Base-by-base conservation (phyloP, 495 filamentous ascomycete genomes). In the Daldinia concentrica region DNA sequence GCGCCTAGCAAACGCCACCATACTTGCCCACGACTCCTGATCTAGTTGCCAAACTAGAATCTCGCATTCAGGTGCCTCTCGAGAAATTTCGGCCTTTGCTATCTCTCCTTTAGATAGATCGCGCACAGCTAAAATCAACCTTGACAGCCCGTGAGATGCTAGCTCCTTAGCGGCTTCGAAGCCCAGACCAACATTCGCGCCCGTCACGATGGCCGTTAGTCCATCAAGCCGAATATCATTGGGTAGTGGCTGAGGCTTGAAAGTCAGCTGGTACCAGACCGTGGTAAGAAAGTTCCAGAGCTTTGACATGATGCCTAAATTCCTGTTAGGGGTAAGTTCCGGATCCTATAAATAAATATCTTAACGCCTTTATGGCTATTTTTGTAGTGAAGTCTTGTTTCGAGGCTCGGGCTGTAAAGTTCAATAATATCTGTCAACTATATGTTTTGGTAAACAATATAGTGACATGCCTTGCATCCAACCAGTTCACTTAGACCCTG, bases 1-100 rank as follows among this genome's bases (percentile, higher is more conserved):
- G 26, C 76, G 81, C 4, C 79, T 73, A 8, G 78, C 77, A 65
- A 88, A 87, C 0, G 76, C 75, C 4, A 72, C 57, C 24, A 82
- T 74, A 9, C 77, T 79, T 4, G 68, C 75, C 60, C 82, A 86
- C 0, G 78, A 79, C 12, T 77, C 77, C 48, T 89, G 81, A 57
- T 89, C 87, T 0, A 90, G 71, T 27, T 80, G 71, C 82, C 85
- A 86, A 12, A 87, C 83, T 37, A 85, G 78, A 29, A 79, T 76
- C n/a, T 78, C 72, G 57, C 76, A 76, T 22, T 75, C 62, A 5
- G 83, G 79, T 6, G 79, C 71, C 0, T 68, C 39, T 59, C 80
- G n/a, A 26, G 62, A 74, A 62, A 89, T 84, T 32, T 74, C 62
- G 0, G 68, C 55, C 63, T 82, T 84, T 4, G 87, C 86, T 4